These are phyloP conservation scores for Talaromyces sp. DNA, from an alignment of 2,329 filamentous ascomycete species.

Conservation along the genomic window DNA sequence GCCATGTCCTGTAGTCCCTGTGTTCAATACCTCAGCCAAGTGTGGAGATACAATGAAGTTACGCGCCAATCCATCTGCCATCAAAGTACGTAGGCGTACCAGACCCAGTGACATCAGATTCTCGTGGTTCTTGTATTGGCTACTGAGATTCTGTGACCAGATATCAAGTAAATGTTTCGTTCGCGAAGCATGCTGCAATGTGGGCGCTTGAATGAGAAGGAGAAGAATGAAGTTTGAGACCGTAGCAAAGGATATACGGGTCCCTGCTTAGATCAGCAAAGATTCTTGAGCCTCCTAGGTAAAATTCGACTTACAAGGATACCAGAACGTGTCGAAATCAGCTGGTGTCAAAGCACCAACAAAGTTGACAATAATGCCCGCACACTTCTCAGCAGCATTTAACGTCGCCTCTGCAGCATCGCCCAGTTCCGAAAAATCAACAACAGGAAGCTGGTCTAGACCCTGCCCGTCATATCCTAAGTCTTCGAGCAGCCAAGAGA, in stretches of 20 bases:
- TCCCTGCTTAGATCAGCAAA: conserved; percentile 3
- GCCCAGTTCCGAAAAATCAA: conserved; percentile 12
- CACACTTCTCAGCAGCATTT: conserved; percentile 16
- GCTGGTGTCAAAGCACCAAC: conserved; percentile 5
- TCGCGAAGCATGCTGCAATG: conserved; percentile 10
- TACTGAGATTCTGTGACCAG: conserved; percentile 10
- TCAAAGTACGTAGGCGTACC: conserved; percentile 3
- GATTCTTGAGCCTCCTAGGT: background rate
- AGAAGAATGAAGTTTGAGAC: conserved; percentile 14
- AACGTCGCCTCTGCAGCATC: conserved; percentile 16
- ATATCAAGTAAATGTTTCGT: conserved; percentile 12
- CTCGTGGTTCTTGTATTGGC: conserved; percentile 9
- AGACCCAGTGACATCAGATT: conserved; percentile 7
- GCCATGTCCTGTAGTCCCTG: background rate
- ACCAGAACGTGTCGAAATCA: conserved; percentile 15
- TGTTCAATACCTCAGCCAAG: background rate
- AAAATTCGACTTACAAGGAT: conserved; percentile 7
- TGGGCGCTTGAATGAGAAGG: conserved; percentile 9
- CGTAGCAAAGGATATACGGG: conserved; percentile 14
- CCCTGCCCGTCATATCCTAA: conserved; percentile 11
- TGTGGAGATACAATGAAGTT: conserved; percentile 12
- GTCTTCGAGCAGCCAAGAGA: conserved; percentile 15
- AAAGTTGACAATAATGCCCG: conserved; percentile 16
- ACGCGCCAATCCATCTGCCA: conserved; percentile 7
- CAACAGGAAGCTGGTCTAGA: conserved; percentile 8